Evolutionary conservation across 2,329 filamentous ascomycete genomes (phyloP).

Genomic region (Aciculosporium take): DNA sequence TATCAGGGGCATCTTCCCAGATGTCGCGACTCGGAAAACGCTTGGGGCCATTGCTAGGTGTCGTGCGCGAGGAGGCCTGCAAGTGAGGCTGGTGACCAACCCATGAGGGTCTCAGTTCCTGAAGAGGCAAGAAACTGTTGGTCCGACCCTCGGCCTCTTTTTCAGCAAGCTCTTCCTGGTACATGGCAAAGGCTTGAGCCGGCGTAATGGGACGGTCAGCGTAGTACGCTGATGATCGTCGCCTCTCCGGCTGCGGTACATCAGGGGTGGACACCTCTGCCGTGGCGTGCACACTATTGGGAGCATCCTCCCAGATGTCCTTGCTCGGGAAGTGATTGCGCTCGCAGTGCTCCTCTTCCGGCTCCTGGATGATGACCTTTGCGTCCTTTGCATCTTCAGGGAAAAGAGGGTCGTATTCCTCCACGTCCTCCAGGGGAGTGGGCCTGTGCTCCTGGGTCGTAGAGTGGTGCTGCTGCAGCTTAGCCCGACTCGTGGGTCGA

Average conservation of each 20-base stretch:
- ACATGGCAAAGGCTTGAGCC: slow-evolving; percentile 50
- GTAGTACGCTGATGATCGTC: slow-evolving; percentile 15
- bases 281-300: slow-evolving; percentile 64
- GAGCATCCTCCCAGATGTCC: slow-evolving; percentile 95
- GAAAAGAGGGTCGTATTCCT: slow-evolving; percentile 92
- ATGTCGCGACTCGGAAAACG: slow-evolving; percentile 86
- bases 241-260: slow-evolving; percentile 26
- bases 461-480: slow-evolving; percentile 40
- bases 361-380: slow-evolving; percentile 12
- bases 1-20: slow-evolving; percentile 89
- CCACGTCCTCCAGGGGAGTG: slow-evolving; percentile 71
- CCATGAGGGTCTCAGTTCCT: slow-evolving; percentile 28
- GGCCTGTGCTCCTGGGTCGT: slow-evolving; percentile 37
- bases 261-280: slow-evolving; percentile 74
- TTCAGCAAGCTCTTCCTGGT: slow-evolving; percentile 51
- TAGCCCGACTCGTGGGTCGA: slow-evolving; percentile 48
- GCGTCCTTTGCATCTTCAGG: slow-evolving; percentile 54
- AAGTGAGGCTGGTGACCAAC: slow-evolving; percentile 34
- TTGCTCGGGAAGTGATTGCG: slow-evolving; percentile 76
- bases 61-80: slow-evolving; percentile 28
- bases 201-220: slow-evolving; percentile 36
- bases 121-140: slow-evolving; percentile 15
- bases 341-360: slow-evolving; percentile 32
- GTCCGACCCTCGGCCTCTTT: slow-evolving; percentile 26
- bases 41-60: slow-evolving; percentile 42